A percentile compares a stretch with the other conserved stretches of the same genome.
Evolutionary conservation across 2,329 filamentous ascomycete genomes (phyloP).

Genomic region (Pseudogymnoascus sp.): DNA sequence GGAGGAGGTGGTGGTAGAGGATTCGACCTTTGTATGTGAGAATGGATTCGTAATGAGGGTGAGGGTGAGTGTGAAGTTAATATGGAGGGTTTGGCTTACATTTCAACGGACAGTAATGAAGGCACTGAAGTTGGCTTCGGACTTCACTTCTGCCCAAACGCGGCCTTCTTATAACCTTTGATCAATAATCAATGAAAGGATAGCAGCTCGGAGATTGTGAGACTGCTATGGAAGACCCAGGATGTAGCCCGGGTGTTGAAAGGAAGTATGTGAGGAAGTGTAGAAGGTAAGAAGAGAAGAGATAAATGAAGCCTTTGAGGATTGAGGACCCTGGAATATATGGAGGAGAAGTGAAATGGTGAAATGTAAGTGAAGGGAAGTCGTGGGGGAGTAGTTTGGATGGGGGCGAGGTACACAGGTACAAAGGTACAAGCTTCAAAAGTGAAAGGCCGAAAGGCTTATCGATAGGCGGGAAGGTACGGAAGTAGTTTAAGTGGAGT

Average conservation of each 20-base stretch:
- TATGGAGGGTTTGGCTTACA: background rate
- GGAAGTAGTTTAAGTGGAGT: background rate
- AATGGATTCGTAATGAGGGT: slow-evolving; percentile 2
- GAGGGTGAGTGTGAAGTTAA: background rate
- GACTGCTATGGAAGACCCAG: background rate
- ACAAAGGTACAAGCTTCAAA: slow-evolving; percentile 8
- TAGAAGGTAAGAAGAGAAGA: background rate
- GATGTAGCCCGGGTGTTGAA: background rate
- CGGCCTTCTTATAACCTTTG: background rate
- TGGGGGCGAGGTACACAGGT: background rate
- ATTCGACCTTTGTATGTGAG: slow-evolving; percentile 11
- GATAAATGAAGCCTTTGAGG: background rate
- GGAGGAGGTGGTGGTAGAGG: background rate
- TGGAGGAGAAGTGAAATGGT: background rate
- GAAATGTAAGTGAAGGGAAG: background rate
- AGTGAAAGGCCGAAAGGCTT: background rate
- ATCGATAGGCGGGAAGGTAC: slow-evolving; percentile 1
- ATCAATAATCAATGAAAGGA: background rate
- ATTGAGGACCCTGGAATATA: background rate
- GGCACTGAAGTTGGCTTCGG: background rate
- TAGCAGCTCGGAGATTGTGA: background rate
- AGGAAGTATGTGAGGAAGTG: background rate
- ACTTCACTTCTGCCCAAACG: background rate
- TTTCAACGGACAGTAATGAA: background rate
- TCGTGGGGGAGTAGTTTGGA: background rate